These are phyloP conservation scores for Neurospora tetraspora DNA, from an alignment of 495 filamentous ascomycete species.

Conservation along the genomic window DNA sequence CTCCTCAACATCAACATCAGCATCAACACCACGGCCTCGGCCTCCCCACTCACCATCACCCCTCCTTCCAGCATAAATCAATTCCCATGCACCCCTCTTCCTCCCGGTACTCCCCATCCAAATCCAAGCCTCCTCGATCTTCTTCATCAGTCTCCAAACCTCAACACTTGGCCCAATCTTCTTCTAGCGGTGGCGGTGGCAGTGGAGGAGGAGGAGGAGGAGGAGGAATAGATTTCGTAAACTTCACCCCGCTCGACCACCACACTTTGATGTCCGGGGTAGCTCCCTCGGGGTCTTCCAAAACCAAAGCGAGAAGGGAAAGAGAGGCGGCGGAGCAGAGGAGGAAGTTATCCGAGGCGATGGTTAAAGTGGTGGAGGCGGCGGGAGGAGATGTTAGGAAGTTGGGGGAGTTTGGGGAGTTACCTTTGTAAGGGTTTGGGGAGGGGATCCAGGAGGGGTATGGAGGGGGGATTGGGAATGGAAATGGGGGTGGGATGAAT, in stretches of 20 bases:
- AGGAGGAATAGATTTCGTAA: slow-evolving; percentile 68
- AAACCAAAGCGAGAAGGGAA: slow-evolving; percentile 88
- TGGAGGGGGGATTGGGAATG: too few species aligned
- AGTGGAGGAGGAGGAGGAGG: slow-evolving; percentile 3
- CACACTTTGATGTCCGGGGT: slow-evolving; percentile 78
- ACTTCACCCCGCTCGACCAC: slow-evolving; percentile 80
- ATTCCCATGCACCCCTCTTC: background rate
- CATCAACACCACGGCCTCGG: background rate
- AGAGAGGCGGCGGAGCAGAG: slow-evolving; percentile 74
- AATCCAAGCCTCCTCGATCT: background rate
- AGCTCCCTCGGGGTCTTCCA: slow-evolving; percentile 78
- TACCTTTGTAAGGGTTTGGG: too few species aligned
- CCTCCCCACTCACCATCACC: background rate
- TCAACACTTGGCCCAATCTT: too few species aligned
- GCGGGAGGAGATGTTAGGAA: slow-evolving; percentile 66
- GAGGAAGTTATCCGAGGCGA: slow-evolving; percentile 63
- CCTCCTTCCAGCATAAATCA: background rate
- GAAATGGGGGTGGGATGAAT: too few species aligned
- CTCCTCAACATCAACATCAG: background rate
- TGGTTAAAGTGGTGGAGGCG: slow-evolving; percentile 60
- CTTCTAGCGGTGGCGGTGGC: too few species aligned
- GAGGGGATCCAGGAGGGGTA: too few species aligned
- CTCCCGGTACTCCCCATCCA: background rate
- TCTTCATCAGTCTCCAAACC: too few species aligned
- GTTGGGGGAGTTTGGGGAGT: slow-evolving; percentile 23